These are phyloP conservation scores for Leccinum boreale DNA, from an alignment of 768 basidiomycete genomes.

Conservation along the genomic window DNA sequence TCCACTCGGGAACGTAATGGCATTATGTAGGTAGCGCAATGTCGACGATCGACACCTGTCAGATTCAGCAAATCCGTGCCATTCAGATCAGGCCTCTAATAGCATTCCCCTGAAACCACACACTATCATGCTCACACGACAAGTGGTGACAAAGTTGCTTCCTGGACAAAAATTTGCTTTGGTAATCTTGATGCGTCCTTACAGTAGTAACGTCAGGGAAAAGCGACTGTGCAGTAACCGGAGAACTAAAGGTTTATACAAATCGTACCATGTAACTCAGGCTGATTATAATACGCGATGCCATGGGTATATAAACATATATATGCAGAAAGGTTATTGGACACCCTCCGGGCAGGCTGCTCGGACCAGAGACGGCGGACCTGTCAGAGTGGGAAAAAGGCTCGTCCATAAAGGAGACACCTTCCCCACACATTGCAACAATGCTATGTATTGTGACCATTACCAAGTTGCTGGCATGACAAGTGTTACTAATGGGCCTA, in stretches of 20 bases:
- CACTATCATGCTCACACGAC: too few relatives aligned
- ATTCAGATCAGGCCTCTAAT: neutral
- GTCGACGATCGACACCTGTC: neutral
- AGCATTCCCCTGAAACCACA: neutral
- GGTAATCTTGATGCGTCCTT: neutral
- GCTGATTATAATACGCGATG: neutral
- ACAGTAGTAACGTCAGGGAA: too few relatives aligned
- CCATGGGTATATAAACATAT: neutral
- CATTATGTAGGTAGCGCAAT: neutral
- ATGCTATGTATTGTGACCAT: too few relatives aligned
- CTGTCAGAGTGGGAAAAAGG: too few relatives aligned
- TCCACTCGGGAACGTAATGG: neutral
- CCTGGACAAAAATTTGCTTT: neutral
- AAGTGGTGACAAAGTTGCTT: neutral
- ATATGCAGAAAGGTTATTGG: neutral
- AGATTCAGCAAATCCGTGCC: neutral
- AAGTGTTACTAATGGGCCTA: too few relatives aligned
- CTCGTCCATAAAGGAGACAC: too few relatives aligned
- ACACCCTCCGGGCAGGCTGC: too few relatives aligned
- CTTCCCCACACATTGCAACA: too few relatives aligned
- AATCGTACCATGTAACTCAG: neutral
- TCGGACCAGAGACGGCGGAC: too few relatives aligned
- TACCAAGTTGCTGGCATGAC: too few relatives aligned
- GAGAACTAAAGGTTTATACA: neutral
- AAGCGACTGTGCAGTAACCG: too few relatives aligned